These are phyloP conservation scores for Cercospora sojina DNA, from an alignment of 2,329 filamentous ascomycete genomes.

Conservation along the genomic window DNA sequence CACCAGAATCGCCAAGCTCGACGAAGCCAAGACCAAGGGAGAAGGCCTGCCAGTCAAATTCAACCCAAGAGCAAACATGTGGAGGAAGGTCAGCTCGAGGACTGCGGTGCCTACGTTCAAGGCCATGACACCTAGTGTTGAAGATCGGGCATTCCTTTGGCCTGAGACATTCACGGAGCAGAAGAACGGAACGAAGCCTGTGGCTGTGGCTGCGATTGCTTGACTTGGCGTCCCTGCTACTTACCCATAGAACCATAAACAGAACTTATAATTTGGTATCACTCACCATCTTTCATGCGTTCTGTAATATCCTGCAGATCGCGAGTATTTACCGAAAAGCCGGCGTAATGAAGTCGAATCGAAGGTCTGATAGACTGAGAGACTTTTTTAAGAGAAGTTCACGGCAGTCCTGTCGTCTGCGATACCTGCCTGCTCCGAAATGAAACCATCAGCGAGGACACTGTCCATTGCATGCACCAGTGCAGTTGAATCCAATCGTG, in stretches of 20 bases:
- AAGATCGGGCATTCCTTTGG: constrained; percentile 65
- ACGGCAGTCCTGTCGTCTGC: not conserved
- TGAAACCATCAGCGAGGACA: constrained; percentile 44
- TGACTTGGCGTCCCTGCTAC: not conserved
- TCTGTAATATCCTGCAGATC: not conserved
- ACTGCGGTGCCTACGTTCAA: constrained; percentile 53
- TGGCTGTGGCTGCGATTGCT: not conserved
- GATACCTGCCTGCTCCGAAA: constrained; percentile 43
- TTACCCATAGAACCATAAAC: not conserved
- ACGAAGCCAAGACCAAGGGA: constrained; percentile 61
- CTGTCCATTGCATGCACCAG: constrained; percentile 22
- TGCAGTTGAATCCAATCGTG: constrained; percentile 30
- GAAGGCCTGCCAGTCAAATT: constrained; percentile 60
- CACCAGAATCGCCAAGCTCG: constrained; percentile 57
- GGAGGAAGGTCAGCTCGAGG: constrained; percentile 62
- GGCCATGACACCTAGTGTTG: constrained; percentile 52
- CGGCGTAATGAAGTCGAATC: not conserved
- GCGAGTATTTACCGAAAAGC: not conserved
- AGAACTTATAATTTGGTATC: not conserved
- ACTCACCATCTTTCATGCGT: not conserved
- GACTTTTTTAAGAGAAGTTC: not conserved
- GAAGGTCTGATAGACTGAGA: not conserved
- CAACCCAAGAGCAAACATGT: constrained; percentile 68
- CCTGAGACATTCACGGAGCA: constrained; percentile 53
- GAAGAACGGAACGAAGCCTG: not conserved